These are phyloP conservation scores for Amauroascus niger DNA, from an alignment of 2,329 filamentous ascomycete species.

Conservation along the genomic window DNA sequence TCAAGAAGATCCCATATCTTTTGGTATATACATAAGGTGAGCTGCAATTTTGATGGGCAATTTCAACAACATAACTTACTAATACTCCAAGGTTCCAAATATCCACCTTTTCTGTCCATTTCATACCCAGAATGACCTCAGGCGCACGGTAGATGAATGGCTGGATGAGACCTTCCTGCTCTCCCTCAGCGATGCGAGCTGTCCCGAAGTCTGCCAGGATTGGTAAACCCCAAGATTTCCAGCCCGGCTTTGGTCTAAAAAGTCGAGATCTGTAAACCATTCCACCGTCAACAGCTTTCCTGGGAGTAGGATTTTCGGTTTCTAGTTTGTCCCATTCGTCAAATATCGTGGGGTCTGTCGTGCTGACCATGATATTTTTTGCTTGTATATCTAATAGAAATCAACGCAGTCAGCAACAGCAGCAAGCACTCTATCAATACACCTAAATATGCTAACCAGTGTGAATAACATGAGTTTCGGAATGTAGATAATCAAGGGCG, in stretches of 20 bases:
- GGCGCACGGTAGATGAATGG: slow-evolving; percentile 25
- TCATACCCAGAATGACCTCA: slow-evolving; percentile 25
- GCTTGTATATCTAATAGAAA: slow-evolving; percentile 11
- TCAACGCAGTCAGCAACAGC: neutral
- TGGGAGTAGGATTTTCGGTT: slow-evolving; percentile 18
- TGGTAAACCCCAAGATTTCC: slow-evolving; percentile 13
- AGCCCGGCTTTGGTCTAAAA: slow-evolving; percentile 16
- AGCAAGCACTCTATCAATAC: neutral
- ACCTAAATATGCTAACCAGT: slow-evolving; percentile 5
- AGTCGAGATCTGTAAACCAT: slow-evolving; percentile 23
- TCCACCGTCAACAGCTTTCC: slow-evolving; percentile 20
- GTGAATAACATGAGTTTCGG: slow-evolving; percentile 14
- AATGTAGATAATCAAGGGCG: slow-evolving; percentile 10
- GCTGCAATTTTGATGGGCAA: neutral
- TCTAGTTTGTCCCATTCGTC: slow-evolving; percentile 21
- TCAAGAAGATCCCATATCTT: slow-evolving; percentile 23
- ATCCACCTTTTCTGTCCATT: slow-evolving; percentile 25
- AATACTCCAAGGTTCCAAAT: slow-evolving; percentile 26
- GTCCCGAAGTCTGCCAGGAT: slow-evolving; percentile 26
- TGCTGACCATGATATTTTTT: slow-evolving; percentile 29
- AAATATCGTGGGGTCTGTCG: slow-evolving; percentile 18
- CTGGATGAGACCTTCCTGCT: slow-evolving; percentile 21
- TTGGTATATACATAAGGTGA: slow-evolving; percentile 21
- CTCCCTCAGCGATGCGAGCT: slow-evolving; percentile 18
- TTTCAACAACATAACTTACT: neutral